phyloP scores from a whole-genome alignment of 2,329 filamentous ascomycete species.

The Botryosphaeria dothidea region DNA sequence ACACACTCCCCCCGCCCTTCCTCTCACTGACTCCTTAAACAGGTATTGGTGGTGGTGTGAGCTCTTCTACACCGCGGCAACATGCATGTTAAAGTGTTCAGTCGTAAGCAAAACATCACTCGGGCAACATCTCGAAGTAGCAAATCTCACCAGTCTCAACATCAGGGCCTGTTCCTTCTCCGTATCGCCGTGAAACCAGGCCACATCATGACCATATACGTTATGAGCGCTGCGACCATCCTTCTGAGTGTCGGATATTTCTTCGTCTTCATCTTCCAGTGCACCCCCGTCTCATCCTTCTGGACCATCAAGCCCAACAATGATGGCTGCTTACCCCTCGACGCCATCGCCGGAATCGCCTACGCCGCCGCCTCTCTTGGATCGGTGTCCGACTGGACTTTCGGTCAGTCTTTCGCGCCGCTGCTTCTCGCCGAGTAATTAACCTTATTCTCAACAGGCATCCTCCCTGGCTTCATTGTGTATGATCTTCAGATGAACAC shows the following conservation, averaged over 20 bases:
- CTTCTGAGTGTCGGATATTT: conserved; percentile 51
- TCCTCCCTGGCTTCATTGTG: conserved; percentile 51
- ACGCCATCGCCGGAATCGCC: conserved; percentile 53
- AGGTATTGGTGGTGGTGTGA: conserved; percentile 57
- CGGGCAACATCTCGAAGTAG: neutral
- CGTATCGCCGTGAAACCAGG: conserved; percentile 49
- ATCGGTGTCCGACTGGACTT: conserved; percentile 34
- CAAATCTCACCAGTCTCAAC: neutral
- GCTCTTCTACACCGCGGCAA: conserved; percentile 53
- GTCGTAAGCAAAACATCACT: conserved; percentile 36
- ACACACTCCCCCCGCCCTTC: neutral
- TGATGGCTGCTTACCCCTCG: conserved; percentile 43
- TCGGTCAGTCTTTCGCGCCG: conserved; percentile 18
- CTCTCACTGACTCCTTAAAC: conserved; percentile 24
- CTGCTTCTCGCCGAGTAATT: neutral
- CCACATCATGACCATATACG: conserved; percentile 49
- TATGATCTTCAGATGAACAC: conserved; percentile 57
- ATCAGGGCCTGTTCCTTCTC: conserved; percentile 49
- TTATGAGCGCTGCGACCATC: conserved; percentile 46
- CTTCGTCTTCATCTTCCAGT: conserved; percentile 56
- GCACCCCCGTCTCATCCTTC: conserved; percentile 52
- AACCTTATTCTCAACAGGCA: conserved; percentile 21
- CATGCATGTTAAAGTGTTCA: conserved; percentile 51
- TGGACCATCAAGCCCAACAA: conserved; percentile 47
- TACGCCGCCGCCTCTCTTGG: conserved; percentile 39